Percentiles rank a stretch among this genome's conserved stretches.
phyloP scores from a whole-genome alignment of 2,329 filamentous ascomycete genomes.

The Hymenoscyphus infarciens region DNA sequence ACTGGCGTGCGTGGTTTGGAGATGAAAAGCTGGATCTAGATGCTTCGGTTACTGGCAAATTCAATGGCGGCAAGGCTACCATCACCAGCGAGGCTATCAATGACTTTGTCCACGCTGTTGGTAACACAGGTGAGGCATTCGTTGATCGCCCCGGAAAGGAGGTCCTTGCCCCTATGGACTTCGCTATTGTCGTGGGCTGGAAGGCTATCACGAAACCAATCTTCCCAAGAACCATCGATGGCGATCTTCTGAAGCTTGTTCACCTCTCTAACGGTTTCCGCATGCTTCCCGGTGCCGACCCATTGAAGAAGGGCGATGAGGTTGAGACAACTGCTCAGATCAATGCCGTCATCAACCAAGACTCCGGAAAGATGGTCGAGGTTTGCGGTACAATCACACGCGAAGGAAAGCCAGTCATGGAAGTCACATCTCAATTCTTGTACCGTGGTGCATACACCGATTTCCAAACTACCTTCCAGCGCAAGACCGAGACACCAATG shows the following conservation, averaged over 20 bases:
- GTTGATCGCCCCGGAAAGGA: constrained; percentile 93
- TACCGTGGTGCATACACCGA: constrained; percentile 92
- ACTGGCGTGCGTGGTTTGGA: constrained; percentile 97
- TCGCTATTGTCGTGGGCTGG: constrained; percentile 96
- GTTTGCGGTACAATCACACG: constrained; percentile 96
- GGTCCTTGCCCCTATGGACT: constrained; percentile 97
- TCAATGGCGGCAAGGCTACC: constrained; percentile 82
- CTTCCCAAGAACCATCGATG: constrained; percentile 94
- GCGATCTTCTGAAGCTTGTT: constrained; percentile 91
- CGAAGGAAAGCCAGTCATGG: constrained; percentile 84
- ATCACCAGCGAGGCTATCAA: constrained; percentile 93
- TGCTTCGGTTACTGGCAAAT: constrained; percentile 77
- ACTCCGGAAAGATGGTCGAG: constrained; percentile 98
- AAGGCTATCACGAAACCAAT: constrained; percentile 99
- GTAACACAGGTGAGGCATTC: constrained; percentile 95
- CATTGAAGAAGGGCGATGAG: constrained; percentile 91
- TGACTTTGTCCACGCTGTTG: constrained; percentile 98
- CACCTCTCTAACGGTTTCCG: constrained; percentile 97
- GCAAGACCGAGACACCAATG: constrained; percentile 93
- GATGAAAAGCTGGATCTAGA: constrained; percentile 80
- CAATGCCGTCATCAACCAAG: constrained; percentile 97
- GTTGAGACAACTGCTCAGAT: constrained; percentile 91
- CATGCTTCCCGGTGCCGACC: constrained; percentile 94
- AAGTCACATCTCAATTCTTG: constrained; percentile 96
- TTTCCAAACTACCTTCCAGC: constrained; percentile 97